These are phyloP conservation scores for Drosera capensis DNA, from an alignment of 148 eudicot species.

Conservation along the genomic window DNA sequence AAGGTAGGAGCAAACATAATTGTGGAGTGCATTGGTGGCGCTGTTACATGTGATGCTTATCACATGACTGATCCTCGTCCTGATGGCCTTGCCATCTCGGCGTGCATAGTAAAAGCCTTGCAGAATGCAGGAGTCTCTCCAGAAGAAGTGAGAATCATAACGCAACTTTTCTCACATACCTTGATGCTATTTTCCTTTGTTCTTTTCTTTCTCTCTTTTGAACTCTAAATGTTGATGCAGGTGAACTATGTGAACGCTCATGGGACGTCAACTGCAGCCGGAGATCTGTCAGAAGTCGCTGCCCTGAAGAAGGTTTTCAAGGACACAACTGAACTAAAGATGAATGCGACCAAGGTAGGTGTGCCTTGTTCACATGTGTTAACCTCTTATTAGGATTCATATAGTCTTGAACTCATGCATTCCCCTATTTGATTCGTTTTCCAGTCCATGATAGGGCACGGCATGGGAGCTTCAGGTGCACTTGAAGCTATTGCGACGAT, in stretches of 20 bases:
- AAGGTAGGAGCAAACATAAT: constrained; percentile 19
- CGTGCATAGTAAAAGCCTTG: constrained; percentile 18
- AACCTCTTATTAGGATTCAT: neutral
- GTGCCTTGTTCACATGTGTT: neutral
- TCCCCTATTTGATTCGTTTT: neutral
- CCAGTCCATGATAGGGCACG: constrained; percentile 56
- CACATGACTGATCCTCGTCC: constrained; percentile 21
- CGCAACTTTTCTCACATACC: neutral
- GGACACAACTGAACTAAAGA: constrained; percentile 16
- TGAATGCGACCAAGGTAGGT: constrained; percentile 26
- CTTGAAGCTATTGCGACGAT: constrained; percentile 56
- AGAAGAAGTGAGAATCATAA: constrained; percentile 13
- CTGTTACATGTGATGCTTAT: constrained; percentile 18
- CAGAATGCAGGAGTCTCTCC: constrained; percentile 17
- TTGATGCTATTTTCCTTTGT: neutral
- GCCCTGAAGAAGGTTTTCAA: constrained; percentile 21
- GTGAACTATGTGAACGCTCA: constrained; percentile 21
- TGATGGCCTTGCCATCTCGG: constrained; percentile 16
- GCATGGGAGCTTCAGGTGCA: constrained; percentile 60
- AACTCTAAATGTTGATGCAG: constrained; percentile 2
- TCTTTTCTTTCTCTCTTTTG: neutral
- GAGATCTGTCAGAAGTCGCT: constrained; percentile 18
- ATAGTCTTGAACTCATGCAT: neutral
- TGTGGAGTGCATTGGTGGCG: constrained; percentile 23
- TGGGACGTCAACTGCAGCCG: constrained; percentile 12